Evolutionary conservation across 495 filamentous ascomycete species (phyloP).

Genomic region (Cetradonia linearis): DNA sequence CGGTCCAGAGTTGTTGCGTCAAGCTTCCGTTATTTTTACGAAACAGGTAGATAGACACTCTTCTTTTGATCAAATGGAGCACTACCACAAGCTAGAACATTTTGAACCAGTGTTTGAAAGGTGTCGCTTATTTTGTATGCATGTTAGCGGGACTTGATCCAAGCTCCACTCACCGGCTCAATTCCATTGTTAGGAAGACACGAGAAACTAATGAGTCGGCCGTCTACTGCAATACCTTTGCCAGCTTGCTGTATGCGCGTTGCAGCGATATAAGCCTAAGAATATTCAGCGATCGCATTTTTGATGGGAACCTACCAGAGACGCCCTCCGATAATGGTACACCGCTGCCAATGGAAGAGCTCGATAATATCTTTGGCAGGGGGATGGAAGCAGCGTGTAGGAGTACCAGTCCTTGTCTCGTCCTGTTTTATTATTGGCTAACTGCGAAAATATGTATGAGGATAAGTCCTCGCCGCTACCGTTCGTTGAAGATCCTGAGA

Average conservation of each 20-base stretch:
- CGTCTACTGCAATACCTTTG: slow-evolving; percentile 7
- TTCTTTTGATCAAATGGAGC: too few species aligned
- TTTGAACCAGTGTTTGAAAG: too few species aligned
- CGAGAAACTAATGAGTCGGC: neutral
- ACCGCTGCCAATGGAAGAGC: neutral
- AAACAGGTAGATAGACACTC: too few species aligned
- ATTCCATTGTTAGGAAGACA: neutral
- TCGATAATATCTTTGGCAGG: neutral
- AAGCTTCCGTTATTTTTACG: too few species aligned
- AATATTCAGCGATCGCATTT: neutral
- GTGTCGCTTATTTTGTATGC: too few species aligned
- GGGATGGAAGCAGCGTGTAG: neutral
- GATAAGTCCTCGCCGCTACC: neutral
- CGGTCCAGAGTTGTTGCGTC: too few species aligned
- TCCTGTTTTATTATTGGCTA: neutral
- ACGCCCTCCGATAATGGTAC: neutral
- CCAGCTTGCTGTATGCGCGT: neutral
- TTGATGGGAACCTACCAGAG: neutral
- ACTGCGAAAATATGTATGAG: neutral
- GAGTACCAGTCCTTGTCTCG: slow-evolving; percentile 5
- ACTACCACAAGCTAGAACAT: too few species aligned
- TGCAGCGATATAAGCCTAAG: slow-evolving; percentile 1
- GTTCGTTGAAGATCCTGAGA: neutral
- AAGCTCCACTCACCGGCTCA: neutral
- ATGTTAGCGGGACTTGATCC: too few species aligned